Evolutionary conservation across 495 filamentous ascomycete genomes (phyloP), one percentile per base, ranked within the genome.

Genomic region (Letharia lupina): DNA sequence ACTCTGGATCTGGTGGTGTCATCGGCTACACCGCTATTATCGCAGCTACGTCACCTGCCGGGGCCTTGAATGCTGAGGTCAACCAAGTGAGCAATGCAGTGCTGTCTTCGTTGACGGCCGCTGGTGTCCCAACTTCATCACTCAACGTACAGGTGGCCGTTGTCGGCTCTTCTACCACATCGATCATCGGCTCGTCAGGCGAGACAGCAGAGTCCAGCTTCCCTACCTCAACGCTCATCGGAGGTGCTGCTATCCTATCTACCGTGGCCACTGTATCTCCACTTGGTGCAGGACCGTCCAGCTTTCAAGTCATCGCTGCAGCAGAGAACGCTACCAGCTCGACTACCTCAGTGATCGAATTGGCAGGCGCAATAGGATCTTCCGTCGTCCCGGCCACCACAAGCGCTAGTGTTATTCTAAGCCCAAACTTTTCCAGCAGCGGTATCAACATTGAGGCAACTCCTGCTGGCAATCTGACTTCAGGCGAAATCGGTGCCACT

Each of bases 61-160:
- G 28, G 13, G 60, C 60, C 16, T 62, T 47, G 16, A 37, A 11
- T 20, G 13, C 23, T 47, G 60, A 48, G 28, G 10, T 39, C n/a
- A 62, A 15, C 60, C 28, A 62, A 47, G 45, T 40, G 18, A 62
- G 28, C 42, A 62, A 35, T 31, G 60, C 60, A 11, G 28, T 48
- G 18, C 40, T 47, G 12, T 35, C 33, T 20, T 62, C 60, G 3
- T 47, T 47, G 28, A 15, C 41, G 12, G 60, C 45, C 31, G 45
- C 42, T 47, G 35, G 28, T 11, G 4, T 62, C 9, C 18, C 40
- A 7, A 47, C 54, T 20, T 37, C 54, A 20, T n/a, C 33, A 39
- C 5, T 57, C 54, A 57, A 37, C 39, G 33, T 57, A 15, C 54
- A 57, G n/a, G 54, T 57, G 2, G 33, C 54, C 9, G 33, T 57